Evolutionary conservation across 2,329 filamentous ascomycete genomes (phyloP).

Genomic region (Dryadomyces quercivorus): DNA sequence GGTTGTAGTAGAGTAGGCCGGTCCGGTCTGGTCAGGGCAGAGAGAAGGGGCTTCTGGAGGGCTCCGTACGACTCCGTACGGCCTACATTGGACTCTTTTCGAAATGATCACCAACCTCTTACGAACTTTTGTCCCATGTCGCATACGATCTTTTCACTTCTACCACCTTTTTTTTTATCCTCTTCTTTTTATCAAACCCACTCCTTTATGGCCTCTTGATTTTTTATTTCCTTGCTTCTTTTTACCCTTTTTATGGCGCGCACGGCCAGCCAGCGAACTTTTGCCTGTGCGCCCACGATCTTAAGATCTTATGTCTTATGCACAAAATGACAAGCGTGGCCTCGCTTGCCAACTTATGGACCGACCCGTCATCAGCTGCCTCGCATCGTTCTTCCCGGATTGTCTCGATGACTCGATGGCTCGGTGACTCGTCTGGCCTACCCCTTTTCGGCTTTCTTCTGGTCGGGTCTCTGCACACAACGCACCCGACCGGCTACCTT

Average conservation of each 20-base stretch:
- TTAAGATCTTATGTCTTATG: not conserved
- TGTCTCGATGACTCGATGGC: not conserved
- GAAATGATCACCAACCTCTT: not conserved
- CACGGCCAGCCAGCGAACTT: not conserved
- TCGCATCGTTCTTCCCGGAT: not conserved
- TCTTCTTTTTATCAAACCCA: not conserved
- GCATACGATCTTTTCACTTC: not conserved
- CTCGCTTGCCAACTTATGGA: not conserved
- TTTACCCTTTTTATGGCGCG: not conserved
- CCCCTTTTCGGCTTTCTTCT: not conserved
- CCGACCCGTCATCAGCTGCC: too few relatives aligned
- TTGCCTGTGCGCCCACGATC: not conserved
- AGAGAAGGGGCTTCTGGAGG: too few relatives aligned
- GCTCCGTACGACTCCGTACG: too few relatives aligned
- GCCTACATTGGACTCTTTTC: not conserved
- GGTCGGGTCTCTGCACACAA: too few relatives aligned
- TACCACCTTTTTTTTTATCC: not conserved
- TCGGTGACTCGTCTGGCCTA: not conserved
- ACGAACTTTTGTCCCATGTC: not conserved
- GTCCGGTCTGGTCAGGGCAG: not conserved
- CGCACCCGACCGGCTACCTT: not conserved
- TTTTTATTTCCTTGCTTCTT: not conserved
- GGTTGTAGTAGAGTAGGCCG: slow-evolving; percentile 38
- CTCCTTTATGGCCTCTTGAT: not conserved
- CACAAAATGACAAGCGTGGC: not conserved